These are phyloP conservation scores for Kwoniella heveanensis DNA, from an alignment of 768 basidiomycete genomes.

Conservation along the genomic window DNA sequence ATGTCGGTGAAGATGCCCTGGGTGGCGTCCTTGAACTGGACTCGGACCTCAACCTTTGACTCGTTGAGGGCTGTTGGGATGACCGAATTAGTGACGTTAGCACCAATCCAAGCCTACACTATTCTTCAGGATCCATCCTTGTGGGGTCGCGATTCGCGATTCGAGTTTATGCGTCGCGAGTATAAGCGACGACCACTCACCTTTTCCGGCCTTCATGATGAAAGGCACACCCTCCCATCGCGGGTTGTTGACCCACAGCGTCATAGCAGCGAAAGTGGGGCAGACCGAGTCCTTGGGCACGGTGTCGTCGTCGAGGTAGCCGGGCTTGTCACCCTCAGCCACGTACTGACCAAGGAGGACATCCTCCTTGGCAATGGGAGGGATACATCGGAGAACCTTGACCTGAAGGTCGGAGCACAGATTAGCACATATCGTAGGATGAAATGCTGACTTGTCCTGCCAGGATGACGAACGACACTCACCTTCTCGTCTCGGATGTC, in stretches of 20 bases:
- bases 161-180: too few species aligned
- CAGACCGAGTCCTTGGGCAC: constrained; percentile 89
- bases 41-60: constrained; percentile 95
- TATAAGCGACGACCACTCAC: constrained; percentile 60
- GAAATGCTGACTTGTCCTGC: too few species aligned
- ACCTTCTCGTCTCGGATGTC: constrained; percentile 99
- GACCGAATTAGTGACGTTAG: constrained; percentile 1
- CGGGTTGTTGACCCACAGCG: constrained; percentile 89
- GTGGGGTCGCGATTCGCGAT: too few species aligned
- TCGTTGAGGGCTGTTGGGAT: constrained; percentile 79
- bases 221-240: constrained; percentile 99
- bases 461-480: constrained; percentile 11
- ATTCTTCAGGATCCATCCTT: too few species aligned
- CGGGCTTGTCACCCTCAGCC: constrained; percentile 74
- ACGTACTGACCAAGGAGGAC: constrained; percentile 94
- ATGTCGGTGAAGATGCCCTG: constrained; percentile 96
- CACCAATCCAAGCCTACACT: too few species aligned
- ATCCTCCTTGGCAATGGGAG: constrained; percentile 74
- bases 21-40: constrained; percentile 97
- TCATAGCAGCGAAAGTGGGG: constrained; percentile 90
- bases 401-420: constrained; percentile 63
- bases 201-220: constrained; percentile 97
- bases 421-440: constrained; percentile 10
- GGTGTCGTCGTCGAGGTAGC: constrained; percentile 95
- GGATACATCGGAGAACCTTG: constrained; percentile 90